Evolutionary conservation across 306 rosid genomes (phyloP).

Genomic region (Gastrolobium villosum): DNA sequence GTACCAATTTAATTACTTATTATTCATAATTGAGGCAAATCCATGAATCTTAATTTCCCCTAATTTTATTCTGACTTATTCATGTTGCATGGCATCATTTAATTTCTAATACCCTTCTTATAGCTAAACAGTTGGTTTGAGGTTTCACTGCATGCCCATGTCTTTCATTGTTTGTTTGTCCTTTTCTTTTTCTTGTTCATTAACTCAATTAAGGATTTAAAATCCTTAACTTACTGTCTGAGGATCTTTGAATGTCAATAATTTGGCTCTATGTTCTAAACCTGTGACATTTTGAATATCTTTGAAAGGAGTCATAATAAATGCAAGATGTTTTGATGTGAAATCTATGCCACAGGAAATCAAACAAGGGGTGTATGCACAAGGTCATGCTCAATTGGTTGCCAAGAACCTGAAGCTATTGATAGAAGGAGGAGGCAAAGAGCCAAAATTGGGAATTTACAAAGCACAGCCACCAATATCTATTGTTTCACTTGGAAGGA

Average conservation of each 20-base stretch:
- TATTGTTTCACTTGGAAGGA: constrained; percentile 83
- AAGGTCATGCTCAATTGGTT: constrained; percentile 73
- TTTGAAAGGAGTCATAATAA: constrained; percentile 6
- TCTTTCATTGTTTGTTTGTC: background rate
- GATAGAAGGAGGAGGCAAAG: constrained; percentile 62
- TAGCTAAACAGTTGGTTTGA: too few relatives aligned
- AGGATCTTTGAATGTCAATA: background rate
- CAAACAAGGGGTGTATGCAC: constrained; percentile 82
- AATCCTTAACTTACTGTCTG: background rate
- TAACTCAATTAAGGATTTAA: too few relatives aligned
- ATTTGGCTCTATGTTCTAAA: background rate
- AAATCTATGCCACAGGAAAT: constrained; percentile 61
- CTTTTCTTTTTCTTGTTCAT: background rate
- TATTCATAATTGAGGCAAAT: background rate
- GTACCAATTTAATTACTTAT: background rate
- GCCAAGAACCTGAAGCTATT: constrained; percentile 76
- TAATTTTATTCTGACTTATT: background rate
- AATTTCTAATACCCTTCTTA: background rate
- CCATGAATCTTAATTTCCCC: background rate
- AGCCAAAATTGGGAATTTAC: constrained; percentile 60
- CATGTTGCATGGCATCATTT: background rate
- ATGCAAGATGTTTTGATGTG: constrained; percentile 30
- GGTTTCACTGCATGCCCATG: background rate
- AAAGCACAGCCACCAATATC: constrained; percentile 62
- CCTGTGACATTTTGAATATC: background rate